Percentiles rank a stretch among this genome's conserved stretches.
phyloP scores from a whole-genome alignment of 768 basidiomycete species.

The Xerocomus spinulosus region DNA sequence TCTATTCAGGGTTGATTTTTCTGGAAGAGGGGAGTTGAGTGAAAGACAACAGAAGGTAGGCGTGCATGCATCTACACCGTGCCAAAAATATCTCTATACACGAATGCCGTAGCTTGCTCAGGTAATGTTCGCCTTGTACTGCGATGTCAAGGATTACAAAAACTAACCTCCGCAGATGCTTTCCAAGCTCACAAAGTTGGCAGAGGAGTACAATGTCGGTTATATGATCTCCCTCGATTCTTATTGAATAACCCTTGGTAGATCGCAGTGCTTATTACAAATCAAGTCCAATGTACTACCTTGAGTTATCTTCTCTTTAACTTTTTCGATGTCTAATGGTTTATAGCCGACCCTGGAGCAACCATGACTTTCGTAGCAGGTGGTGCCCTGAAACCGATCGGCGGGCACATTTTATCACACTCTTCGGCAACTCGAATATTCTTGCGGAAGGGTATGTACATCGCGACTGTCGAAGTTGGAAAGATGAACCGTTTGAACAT shows the following conservation, averaged over 20 bases:
- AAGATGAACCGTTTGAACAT: background rate
- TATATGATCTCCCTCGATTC: background rate
- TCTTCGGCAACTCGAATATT: conserved; percentile 87
- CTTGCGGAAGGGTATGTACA: conserved; percentile 69
- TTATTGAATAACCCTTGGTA: conserved; percentile 28
- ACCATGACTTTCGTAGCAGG: conserved; percentile 95
- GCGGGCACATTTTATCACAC: conserved; percentile 82
- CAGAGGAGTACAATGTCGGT: conserved; percentile 84
- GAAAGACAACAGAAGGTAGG: conserved; percentile 87
- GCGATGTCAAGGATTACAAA: background rate
- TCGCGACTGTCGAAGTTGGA: background rate
- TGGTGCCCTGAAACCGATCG: conserved; percentile 86
- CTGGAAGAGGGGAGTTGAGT: conserved; percentile 89
- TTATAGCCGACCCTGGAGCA: conserved; percentile 86
- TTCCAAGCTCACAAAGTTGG: conserved; percentile 83
- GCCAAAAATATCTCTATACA: conserved; percentile 9
- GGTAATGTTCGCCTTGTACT: conserved; percentile 35
- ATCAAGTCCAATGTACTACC: conserved; percentile 79
- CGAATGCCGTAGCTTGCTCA: conserved; percentile 65
- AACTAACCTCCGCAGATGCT: conserved; percentile 57
- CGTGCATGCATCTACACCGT: background rate
- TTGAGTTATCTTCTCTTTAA: background rate
- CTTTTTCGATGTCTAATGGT: conserved; percentile 5
- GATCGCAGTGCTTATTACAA: conserved; percentile 85
- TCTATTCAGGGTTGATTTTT: conserved; percentile 89